These are phyloP conservation scores for Pharus latifolius DNA, from an alignment of 176 grass and related monocot genomes.

Conservation along the genomic window DNA sequence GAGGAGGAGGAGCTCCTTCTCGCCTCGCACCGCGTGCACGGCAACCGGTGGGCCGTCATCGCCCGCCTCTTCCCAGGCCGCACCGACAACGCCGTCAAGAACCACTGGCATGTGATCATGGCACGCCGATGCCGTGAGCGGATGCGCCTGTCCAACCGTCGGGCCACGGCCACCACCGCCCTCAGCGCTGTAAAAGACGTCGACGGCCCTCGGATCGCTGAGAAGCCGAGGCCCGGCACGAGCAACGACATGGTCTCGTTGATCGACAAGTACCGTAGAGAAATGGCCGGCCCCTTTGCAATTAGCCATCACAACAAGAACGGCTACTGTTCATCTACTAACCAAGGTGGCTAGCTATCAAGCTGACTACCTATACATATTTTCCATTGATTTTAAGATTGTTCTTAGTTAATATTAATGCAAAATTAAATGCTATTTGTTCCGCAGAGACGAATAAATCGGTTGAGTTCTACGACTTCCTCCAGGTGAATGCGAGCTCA, in stretches of 20 bases:
- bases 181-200: neutral
- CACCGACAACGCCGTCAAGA: conserved; percentile 97
- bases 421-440: neutral
- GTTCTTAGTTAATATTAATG: neutral
- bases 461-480: conserved; percentile 82
- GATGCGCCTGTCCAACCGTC: conserved; percentile 4
- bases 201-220: conserved; percentile 2
- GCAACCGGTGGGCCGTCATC: conserved; percentile 88
- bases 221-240: neutral
- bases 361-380: neutral
- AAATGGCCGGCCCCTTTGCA: conserved; percentile 23
- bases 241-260: conserved; percentile 36
- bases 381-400: neutral
- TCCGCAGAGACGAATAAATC: conserved; percentile 48
- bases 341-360: conserved; percentile 29
- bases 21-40: conserved; percentile 67
- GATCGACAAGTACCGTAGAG: conserved; percentile 49
- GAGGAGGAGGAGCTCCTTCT: conserved; percentile 85
- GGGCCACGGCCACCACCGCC: neutral
- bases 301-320: conserved; percentile 32
- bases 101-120: conserved; percentile 99
- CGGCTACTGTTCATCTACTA: conserved; percentile 26
- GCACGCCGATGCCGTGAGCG: conserved; percentile 59
- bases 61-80: conserved; percentile 87
- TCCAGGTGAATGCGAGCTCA: conserved; percentile 70